Evolutionary conservation across 495 filamentous ascomycete species (phyloP).

Genomic region (Xylaria acuta): DNA sequence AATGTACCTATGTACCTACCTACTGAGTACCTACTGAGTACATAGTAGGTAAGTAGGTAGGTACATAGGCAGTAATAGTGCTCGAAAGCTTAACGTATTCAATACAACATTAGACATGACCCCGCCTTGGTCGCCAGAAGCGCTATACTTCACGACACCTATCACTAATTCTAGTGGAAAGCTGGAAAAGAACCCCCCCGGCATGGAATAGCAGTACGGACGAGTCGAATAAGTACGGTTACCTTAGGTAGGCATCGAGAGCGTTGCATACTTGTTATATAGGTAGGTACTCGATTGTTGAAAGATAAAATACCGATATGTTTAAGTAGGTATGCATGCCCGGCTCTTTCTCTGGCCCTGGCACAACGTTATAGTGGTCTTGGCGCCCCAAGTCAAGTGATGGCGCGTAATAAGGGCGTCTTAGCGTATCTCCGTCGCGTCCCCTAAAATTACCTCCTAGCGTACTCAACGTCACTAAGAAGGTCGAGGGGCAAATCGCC

Average conservation of each 20-base stretch:
- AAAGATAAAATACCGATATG: no score
- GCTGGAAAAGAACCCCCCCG: no score
- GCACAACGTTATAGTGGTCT: background rate
- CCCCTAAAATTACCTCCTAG: slow-evolving; percentile 5
- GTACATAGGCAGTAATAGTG: background rate
- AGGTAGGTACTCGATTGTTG: no score
- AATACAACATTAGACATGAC: background rate
- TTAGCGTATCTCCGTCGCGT: slow-evolving; percentile 13
- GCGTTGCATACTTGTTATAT: no score
- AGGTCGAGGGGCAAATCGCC: slow-evolving; percentile 21
- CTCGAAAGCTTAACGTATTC: background rate
- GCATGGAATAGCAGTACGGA: no score
- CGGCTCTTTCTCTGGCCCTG: no score
- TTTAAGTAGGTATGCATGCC: no score
- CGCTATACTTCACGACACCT: background rate
- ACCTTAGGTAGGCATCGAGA: no score
- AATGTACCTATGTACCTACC: no score
- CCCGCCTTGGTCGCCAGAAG: background rate
- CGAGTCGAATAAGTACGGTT: no score
- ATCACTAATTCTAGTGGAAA: background rate
- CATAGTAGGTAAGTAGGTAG: no score
- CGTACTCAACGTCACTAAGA: slow-evolving; percentile 14
- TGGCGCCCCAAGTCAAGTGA: slow-evolving; percentile 21
- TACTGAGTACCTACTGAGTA: no score
- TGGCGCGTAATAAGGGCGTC: slow-evolving; percentile 20